A percentile compares a stretch with the other conserved stretches of the same genome.
Conservation (phyloP, 148 eudicot genomes). For the Diospyros lotus region DNA sequence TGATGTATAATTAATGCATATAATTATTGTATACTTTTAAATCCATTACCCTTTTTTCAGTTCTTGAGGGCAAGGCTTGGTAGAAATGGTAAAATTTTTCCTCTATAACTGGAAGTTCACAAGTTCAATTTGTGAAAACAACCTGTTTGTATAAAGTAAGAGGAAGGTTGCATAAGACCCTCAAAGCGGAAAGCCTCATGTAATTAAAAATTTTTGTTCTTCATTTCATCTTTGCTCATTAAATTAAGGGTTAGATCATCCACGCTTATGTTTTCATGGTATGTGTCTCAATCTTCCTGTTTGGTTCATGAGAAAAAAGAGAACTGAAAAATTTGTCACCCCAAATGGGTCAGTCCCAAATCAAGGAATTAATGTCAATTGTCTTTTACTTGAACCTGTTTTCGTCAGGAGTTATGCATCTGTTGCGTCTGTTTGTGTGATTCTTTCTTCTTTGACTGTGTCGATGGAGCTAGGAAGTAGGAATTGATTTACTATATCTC, state of each 20-base stretch:
- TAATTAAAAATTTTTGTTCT: conserved; percentile 78
- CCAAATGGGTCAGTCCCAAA: neutral
- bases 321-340: neutral
- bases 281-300: conserved; percentile 10
- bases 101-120: conserved; percentile 37
- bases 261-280: conserved; percentile 97
- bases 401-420: too few species aligned
- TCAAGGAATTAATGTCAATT: neutral
- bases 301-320: neutral
- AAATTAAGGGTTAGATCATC: conserved; percentile 54
- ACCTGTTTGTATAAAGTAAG: conserved; percentile 50
- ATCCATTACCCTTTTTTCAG: neutral
- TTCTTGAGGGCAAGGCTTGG: conserved; percentile 65
- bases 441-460: too few species aligned
- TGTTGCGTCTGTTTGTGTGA: too few species aligned
- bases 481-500: too few species aligned
- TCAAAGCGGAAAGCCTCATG: conserved; percentile 70
- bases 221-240: conserved; percentile 74
- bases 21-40: too few species aligned
- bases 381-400: too few species aligned
- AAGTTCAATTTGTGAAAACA: conserved; percentile 52
- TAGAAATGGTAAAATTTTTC: conserved; percentile 35
- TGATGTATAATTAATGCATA: too few species aligned
- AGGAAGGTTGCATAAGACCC: conserved; percentile 76
- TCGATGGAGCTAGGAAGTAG: too few species aligned